Conservation (phyloP, 2,329 filamentous ascomycete genomes). For the Penicillium vulpinum region DNA sequence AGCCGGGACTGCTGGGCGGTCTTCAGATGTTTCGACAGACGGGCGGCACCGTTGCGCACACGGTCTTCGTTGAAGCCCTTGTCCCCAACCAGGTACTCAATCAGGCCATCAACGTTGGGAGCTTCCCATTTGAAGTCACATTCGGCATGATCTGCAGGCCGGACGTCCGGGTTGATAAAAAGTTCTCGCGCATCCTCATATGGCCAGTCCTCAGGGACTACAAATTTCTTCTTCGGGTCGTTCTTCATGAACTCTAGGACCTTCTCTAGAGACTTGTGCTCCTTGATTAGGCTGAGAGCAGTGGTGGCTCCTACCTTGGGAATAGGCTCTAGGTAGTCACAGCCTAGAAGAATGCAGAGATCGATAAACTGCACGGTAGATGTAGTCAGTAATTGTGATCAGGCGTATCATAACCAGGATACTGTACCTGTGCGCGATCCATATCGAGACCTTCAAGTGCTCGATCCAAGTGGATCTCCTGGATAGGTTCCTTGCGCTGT, state of each 20-base stretch:
- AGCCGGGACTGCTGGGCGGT: conserved; percentile 84
- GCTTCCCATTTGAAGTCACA: conserved; percentile 99
- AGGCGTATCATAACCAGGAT: conserved; percentile 8
- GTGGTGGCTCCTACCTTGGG: conserved; percentile 92
- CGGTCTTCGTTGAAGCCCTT: conserved; percentile 98
- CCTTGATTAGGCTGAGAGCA: conserved; percentile 89
- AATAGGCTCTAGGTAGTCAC: conserved; percentile 95
- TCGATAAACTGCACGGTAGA: conserved; percentile 74
- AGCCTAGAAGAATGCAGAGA: conserved; percentile 94
- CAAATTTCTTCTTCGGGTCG: conserved; percentile 76
- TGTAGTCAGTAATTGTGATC: conserved; percentile 4
- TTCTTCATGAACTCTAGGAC: conserved; percentile 78
- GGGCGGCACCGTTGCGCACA: conserved; percentile 73
- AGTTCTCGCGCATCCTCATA: conserved; percentile 87
- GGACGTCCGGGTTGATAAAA: conserved; percentile 89
- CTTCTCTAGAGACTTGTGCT: conserved; percentile 83
- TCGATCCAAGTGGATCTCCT: conserved; percentile 86
- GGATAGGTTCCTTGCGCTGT: conserved; percentile 95
- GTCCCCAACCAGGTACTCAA: conserved; percentile 86
- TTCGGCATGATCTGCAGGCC: conserved; percentile 74
- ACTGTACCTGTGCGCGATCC: conserved; percentile 74
- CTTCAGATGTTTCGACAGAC: conserved; percentile 88
- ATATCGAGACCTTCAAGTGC: conserved; percentile 84
- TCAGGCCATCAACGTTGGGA: conserved; percentile 84
- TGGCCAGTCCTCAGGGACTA: conserved; percentile 94